Percentiles rank a stretch among this genome's conserved stretches.
Conservation (phyloP, 441 rosid species). For the Hura crepitans region DNA sequence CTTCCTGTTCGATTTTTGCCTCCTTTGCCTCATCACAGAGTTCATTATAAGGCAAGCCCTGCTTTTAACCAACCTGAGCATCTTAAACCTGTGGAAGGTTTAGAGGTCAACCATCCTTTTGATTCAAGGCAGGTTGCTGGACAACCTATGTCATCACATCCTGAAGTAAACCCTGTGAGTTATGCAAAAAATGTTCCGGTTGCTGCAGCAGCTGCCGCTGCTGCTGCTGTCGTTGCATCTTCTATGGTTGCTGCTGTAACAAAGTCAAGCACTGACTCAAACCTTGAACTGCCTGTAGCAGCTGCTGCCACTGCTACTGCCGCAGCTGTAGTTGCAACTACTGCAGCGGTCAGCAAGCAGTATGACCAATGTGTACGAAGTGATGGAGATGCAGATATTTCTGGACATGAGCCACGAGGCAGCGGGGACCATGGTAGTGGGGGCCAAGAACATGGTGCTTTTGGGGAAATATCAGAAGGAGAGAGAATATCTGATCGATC, state of each 20-base stretch:
- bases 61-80: conserved; percentile 34
- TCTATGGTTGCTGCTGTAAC: conserved; percentile 92
- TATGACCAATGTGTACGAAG: conserved; percentile 48
- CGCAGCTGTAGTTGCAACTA: conserved; percentile 88
- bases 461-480: conserved; percentile 47
- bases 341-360: conserved; percentile 76
- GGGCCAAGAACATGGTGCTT: conserved; percentile 37
- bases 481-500: conserved; percentile 69
- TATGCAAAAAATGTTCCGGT: conserved; percentile 70
- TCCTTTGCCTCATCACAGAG: conserved; percentile 54
- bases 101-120: conserved; percentile 29
- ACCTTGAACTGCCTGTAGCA: conserved; percentile 78
- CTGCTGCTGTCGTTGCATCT: conserved; percentile 95
- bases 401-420: conserved; percentile 43
- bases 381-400: conserved; percentile 54
- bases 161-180: conserved; percentile 44
- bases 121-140: conserved; percentile 41
- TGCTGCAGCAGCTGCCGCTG: conserved; percentile 82
- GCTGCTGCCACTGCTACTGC: conserved; percentile 98
- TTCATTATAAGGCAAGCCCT: conserved; percentile 34
- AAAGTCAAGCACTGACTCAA: conserved; percentile 58
- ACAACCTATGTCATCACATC: conserved; percentile 34
- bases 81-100: conserved; percentile 38
- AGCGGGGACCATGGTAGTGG: conserved; percentile 49
- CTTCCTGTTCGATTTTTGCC: conserved; percentile 57